Conservation (phyloP, 768 basidiomycete genomes). For the Psilocybe cubensis region DNA sequence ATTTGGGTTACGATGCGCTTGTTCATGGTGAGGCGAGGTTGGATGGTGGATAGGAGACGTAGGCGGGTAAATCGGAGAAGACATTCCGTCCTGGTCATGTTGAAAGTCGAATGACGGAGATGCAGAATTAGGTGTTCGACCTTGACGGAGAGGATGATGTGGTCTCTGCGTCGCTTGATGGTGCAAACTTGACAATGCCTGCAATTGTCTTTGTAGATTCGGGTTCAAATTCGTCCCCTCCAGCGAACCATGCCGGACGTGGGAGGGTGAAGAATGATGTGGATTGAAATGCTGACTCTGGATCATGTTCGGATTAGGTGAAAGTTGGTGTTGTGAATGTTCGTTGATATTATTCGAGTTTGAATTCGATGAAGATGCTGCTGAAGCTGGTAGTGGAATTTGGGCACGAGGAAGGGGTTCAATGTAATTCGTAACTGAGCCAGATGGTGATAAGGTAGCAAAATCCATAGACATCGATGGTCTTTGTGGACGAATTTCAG, state of each 20-base stretch:
- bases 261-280: not conserved
- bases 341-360: not conserved
- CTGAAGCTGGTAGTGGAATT: constrained; percentile 12
- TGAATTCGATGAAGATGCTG: constrained; percentile 6
- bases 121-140: constrained; percentile 6
- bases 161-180: constrained; percentile 11
- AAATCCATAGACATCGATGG: constrained; percentile 55
- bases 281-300: not conserved
- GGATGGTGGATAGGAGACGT: constrained; percentile 19
- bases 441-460: constrained; percentile 40
- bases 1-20: constrained; percentile 5
- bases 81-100: constrained; percentile 9
- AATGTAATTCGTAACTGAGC: constrained; percentile 25
- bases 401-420: constrained; percentile 29
- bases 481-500: constrained; percentile 66
- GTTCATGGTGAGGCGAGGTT: constrained; percentile 11
- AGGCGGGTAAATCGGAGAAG: constrained; percentile 8
- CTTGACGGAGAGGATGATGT: constrained; percentile 9
- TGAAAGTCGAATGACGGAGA: constrained; percentile 13
- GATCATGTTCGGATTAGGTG: constrained; percentile 11
- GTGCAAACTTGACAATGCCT: constrained; percentile 16
- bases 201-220: constrained; percentile 19
- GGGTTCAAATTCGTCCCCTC: not conserved
- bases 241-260: constrained; percentile 9
- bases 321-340: not conserved